Evolutionary conservation across 768 basidiomycete genomes (phyloP).

Genomic region (Leucocoprinus birnbaumii): DNA sequence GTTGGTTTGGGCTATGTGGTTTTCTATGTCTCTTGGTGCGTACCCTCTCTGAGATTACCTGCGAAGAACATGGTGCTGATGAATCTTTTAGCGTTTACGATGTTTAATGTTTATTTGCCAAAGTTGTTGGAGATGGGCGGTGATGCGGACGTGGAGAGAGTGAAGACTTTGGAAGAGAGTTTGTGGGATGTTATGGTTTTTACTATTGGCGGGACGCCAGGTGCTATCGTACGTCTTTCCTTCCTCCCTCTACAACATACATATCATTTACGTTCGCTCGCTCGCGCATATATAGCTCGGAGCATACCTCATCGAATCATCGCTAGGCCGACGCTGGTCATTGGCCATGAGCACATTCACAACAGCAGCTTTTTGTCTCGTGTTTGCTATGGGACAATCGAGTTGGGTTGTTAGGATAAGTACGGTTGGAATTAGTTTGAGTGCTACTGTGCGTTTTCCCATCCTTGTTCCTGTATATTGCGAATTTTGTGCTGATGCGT

Average conservation of each 20-base stretch:
- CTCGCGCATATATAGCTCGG: constrained; percentile 80
- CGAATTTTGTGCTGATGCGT: neutral
- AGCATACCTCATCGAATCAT: constrained; percentile 77
- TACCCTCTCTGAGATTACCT: constrained; percentile 1
- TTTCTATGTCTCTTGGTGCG: constrained; percentile 72
- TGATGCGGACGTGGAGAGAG: constrained; percentile 14
- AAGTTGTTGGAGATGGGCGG: constrained; percentile 73
- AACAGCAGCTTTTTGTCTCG: constrained; percentile 71
- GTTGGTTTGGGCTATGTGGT: constrained; percentile 80
- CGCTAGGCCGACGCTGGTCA: constrained; percentile 67
- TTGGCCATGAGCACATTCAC: constrained; percentile 73
- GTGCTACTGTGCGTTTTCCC: constrained; percentile 53
- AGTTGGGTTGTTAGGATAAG: constrained; percentile 60
- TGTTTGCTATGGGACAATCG: constrained; percentile 60
- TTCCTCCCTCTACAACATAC: constrained; percentile 6
- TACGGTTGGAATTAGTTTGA: constrained; percentile 75
- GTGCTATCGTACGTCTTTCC: constrained; percentile 57
- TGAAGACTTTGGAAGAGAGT: constrained; percentile 53
- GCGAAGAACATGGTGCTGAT: constrained; percentile 5
- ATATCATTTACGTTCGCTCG: neutral
- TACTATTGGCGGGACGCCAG: constrained; percentile 81
- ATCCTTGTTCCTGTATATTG: neutral
- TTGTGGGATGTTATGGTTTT: constrained; percentile 88
- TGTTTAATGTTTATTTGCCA: constrained; percentile 92
- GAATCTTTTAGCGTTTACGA: constrained; percentile 61